phyloP scores from a whole-genome alignment of 441 rosid species.

The Populus trichocarpa region DNA sequence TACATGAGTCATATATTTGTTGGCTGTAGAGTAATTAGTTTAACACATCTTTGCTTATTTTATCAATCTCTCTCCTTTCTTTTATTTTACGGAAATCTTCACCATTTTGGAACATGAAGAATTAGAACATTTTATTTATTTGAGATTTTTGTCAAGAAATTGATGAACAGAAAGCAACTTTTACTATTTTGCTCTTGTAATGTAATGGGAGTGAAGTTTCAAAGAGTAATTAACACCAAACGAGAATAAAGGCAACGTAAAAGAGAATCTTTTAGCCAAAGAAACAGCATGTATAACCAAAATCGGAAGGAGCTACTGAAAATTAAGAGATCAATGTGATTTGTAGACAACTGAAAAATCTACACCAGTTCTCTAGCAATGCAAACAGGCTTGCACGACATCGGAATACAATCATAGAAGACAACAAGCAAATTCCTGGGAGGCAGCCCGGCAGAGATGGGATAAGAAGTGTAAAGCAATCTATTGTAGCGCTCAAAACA shows the following conservation, averaged over 20 bases:
- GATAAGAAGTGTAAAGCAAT: background rate
- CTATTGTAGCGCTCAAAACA: background rate
- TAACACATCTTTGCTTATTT: background rate
- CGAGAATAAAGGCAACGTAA: background rate
- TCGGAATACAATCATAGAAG: constrained; percentile 10
- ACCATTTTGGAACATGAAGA: background rate
- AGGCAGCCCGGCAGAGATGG: constrained; percentile 2
- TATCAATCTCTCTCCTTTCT: background rate
- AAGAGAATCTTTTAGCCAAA: background rate
- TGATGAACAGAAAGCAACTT: background rate
- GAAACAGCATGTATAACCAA: background rate
- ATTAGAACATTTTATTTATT: background rate
- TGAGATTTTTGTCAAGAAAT: background rate
- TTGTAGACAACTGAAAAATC: background rate
- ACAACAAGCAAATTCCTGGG: background rate
- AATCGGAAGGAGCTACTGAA: background rate
- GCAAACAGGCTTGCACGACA: background rate
- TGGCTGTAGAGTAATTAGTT: background rate
- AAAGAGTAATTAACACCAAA: background rate
- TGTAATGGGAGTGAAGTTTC: background rate
- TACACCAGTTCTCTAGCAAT: background rate
- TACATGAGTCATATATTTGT: background rate
- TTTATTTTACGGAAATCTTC: background rate
- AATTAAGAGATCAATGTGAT: background rate
- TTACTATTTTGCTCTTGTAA: too few species aligned